These are phyloP conservation scores for Silene vulgaris DNA, from an alignment of 179 eudicot species.

Conservation along the genomic window DNA sequence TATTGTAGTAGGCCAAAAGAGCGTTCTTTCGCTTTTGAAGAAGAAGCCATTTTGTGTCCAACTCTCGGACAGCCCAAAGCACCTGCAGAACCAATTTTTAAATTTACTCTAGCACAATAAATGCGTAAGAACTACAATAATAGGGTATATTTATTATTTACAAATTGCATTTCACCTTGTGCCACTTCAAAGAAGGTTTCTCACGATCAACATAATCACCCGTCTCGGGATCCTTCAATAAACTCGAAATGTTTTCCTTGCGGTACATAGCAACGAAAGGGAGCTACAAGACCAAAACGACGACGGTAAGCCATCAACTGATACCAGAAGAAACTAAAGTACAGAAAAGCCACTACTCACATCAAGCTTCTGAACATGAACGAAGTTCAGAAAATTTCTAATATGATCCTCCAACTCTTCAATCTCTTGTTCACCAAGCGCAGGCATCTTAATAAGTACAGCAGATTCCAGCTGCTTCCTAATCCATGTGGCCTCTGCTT, in stretches of 20 bases:
- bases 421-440: slow-evolving; percentile 39
- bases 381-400: slow-evolving; percentile 57
- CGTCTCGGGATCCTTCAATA: slow-evolving; percentile 56
- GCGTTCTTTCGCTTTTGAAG: slow-evolving; percentile 92
- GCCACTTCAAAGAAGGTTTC: slow-evolving; percentile 57
- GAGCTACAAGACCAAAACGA: slow-evolving; percentile 36
- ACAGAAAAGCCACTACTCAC: slow-evolving; percentile 39
- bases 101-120: slow-evolving; percentile 8
- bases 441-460: slow-evolving; percentile 35
- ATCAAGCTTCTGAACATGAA: slow-evolving; percentile 74
- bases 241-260: slow-evolving; percentile 64
- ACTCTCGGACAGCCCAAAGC: slow-evolving; percentile 78
- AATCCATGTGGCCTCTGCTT: slow-evolving; percentile 83
- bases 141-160: not conserved
- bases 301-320: slow-evolving; percentile 10
- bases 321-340: not conserved
- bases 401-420: slow-evolving; percentile 64
- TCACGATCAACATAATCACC: slow-evolving; percentile 33
- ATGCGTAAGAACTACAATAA: not conserved
- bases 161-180: slow-evolving; percentile 46
- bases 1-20: slow-evolving; percentile 63
- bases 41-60: slow-evolving; percentile 92
- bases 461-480: slow-evolving; percentile 60
- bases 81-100: slow-evolving; percentile 44
- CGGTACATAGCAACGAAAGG: slow-evolving; percentile 87